Percentiles rank a stretch among this genome's conserved stretches.
phyloP scores from a whole-genome alignment of 805 yeast species.

The Pichia paraexigua region DNA sequence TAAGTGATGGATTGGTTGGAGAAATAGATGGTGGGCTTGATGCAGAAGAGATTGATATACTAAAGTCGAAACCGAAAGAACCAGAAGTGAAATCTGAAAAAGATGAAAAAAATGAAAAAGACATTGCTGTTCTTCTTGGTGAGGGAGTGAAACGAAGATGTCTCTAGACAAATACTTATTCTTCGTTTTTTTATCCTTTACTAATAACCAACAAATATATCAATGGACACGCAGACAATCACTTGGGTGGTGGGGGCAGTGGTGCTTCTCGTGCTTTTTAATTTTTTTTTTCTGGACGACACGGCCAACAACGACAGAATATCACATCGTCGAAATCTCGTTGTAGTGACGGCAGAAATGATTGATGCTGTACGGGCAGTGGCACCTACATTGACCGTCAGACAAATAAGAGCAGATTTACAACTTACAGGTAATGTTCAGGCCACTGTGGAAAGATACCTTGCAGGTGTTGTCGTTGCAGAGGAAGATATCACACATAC shows the following conservation, averaged over 20 bases:
- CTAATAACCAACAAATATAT: background rate
- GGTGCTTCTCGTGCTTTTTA: conserved; percentile 49
- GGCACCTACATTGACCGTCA: conserved; percentile 63
- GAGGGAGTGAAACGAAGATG: background rate
- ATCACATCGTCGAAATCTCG: background rate
- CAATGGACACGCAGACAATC: conserved; percentile 26
- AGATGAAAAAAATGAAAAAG: background rate
- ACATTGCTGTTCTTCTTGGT: background rate
- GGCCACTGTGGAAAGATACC: conserved; percentile 63
- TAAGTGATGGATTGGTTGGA: conserved; percentile 53
- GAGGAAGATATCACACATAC: conserved; percentile 41
- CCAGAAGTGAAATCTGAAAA: background rate
- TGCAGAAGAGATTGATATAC: background rate
- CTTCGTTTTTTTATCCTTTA: background rate
- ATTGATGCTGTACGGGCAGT: conserved; percentile 76
- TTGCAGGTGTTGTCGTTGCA: conserved; percentile 33
- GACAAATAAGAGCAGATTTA: conserved; percentile 67
- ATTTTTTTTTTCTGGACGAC: conserved; percentile 51
- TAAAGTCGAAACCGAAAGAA: background rate
- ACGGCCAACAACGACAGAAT: background rate
- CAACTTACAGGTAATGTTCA: conserved; percentile 75
- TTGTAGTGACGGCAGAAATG: conserved; percentile 53
- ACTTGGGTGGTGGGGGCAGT: conserved; percentile 41
- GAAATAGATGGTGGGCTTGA: conserved; percentile 26
- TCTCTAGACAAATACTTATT: background rate